Base-by-base conservation (phyloP, 176 grass and related monocot species). In the Aegilops longissima region DNA sequence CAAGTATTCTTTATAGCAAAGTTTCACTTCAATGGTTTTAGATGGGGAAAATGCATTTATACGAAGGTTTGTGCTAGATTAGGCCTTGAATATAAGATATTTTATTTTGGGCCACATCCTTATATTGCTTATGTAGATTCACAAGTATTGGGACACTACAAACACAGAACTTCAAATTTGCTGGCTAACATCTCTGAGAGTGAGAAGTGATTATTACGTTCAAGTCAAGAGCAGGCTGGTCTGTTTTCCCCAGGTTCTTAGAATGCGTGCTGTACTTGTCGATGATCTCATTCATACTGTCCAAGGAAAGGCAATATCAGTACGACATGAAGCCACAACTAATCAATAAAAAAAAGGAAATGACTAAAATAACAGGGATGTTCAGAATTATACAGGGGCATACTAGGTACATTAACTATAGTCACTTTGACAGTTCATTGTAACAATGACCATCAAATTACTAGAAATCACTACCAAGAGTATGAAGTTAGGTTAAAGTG, bases 281-380 rank as follows among this genome's bases (percentile, higher is more conserved):
- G 24, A 97, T 86, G 52, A 92, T 93, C 70, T 88, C 93, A 84
- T 97, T 93, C 95, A 97, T 97, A 63, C 95, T 97, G 70, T 38
- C 49, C 29, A 87, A 93, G 71, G 8, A 70, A 86, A 89, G 56
- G 68, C 77, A 79, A 90, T 73, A 67, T 82, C 62, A 80, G 63
- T 49, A 84, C 25, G 31, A 82, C 40, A 80, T 11, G 6, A 91
- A 54, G 33, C 62, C 24, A 71, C 31, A 86, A 49, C 6, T 72
- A 66, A 73, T 62, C 39, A 81, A 8, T 30, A 25, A 71, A 71
- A 71, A 71, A 73, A 83, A 70, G 31, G 18, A 75, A 35, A 56
- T 20, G 77, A 86, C 75, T 21, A 70, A 85, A 59, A 72, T 29
- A 73, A 40, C 17, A 70, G 38, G 13, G 6, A 82, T 20, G 77